These are phyloP conservation scores for Botryotinia convoluta DNA, from an alignment of 2,329 filamentous ascomycete genomes.

Conservation along the genomic window DNA sequence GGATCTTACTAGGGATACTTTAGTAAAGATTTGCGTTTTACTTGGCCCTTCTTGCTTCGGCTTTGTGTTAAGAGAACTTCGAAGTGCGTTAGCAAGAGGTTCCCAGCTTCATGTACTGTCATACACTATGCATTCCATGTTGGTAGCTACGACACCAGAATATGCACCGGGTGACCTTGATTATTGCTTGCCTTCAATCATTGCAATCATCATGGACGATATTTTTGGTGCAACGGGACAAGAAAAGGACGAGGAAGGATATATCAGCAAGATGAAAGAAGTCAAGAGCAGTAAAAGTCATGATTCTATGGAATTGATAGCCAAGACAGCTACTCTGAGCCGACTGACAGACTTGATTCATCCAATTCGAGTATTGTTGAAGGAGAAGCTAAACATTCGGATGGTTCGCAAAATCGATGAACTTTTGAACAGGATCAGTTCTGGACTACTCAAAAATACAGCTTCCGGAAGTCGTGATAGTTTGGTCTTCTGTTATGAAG, in stretches of 20 bases:
- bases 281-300: conserved; percentile 98
- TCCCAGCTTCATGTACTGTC: conserved; percentile 95
- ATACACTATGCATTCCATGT: conserved; percentile 88
- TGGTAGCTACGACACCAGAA: conserved; percentile 70
- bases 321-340: conserved; percentile 73
- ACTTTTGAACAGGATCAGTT: conserved; percentile 75
- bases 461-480: conserved; percentile 76
- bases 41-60: conserved; percentile 81
- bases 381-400: conserved; percentile 79
- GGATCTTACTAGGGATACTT: conserved; percentile 85
- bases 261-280: conserved; percentile 93
- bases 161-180: conserved; percentile 82
- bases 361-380: conserved; percentile 74
- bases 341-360: conserved; percentile 72
- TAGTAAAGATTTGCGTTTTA: conserved; percentile 77
- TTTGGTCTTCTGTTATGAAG: conserved; percentile 91
- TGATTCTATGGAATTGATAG: conserved; percentile 92
- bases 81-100: conserved; percentile 76
- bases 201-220: conserved; percentile 91
- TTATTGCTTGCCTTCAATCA: conserved; percentile 76
- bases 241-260: conserved; percentile 96
- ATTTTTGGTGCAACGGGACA: conserved; percentile 90
- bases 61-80: conserved; percentile 89
- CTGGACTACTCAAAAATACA: conserved; percentile 79
- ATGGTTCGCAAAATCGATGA: conserved; percentile 90